A percentile compares a stretch with the other conserved stretches of the same genome.
These are phyloP conservation scores for Nicotiana paniculata DNA, from an alignment of 257 asterid species.

Conservation along the genomic window DNA sequence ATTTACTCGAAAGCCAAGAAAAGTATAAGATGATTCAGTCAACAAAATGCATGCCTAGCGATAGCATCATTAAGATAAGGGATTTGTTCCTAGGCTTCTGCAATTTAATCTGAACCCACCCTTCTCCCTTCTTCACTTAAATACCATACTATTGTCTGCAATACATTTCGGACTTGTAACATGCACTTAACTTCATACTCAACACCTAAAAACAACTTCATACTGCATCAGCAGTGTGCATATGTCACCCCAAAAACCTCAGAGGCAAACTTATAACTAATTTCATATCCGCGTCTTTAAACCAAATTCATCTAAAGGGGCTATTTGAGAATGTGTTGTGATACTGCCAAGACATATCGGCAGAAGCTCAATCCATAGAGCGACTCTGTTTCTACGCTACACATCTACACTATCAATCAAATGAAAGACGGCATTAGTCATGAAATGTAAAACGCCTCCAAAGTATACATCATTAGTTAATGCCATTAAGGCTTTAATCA, in stretches of 20 bases:
- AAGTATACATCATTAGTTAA: not conserved
- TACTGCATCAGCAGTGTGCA: not conserved
- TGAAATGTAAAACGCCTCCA: conserved; percentile 8
- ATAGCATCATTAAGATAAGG: not conserved
- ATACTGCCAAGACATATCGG: not conserved
- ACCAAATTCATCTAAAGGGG: not conserved
- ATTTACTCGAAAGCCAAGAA: not conserved
- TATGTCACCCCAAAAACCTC: not conserved
- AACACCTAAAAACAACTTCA: no score
- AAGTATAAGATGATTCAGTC: not conserved
- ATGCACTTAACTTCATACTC: no score
- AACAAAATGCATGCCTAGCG: not conserved
- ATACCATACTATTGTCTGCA: no score
- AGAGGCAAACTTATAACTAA: not conserved
- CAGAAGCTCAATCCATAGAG: not conserved
- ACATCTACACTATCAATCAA: not conserved
- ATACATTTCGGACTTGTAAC: no score
- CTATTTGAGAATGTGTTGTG: not conserved
- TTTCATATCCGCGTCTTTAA: not conserved
- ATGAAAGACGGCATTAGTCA: not conserved
- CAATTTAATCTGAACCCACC: not conserved
- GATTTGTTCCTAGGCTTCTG: not conserved
- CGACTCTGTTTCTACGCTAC: not conserved
- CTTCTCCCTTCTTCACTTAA: no score
- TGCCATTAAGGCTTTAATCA: conserved; percentile 8